Percentiles rank a stretch among this genome's conserved stretches.
Conservation (phyloP, 2,329 filamentous ascomycete species). For the Colletotrichum sp. region DNA sequence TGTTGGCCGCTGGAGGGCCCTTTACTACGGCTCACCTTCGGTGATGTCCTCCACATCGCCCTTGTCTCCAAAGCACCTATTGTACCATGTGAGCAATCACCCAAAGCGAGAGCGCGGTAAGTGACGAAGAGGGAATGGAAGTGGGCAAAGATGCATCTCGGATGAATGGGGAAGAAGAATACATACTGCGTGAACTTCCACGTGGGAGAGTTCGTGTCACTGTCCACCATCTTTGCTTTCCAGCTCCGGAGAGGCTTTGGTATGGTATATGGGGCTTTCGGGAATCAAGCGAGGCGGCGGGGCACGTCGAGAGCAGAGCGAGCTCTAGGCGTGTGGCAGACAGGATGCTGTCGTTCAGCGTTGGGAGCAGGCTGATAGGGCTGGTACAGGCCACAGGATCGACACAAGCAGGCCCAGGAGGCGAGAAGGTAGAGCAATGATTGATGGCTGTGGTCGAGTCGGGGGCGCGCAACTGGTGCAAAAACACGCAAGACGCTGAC, state of each 20-base stretch:
- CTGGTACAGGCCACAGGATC: not conserved
- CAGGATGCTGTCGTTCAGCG: not conserved
- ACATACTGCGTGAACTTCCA: slow-evolving; percentile 99
- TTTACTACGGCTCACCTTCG: slow-evolving; percentile 68
- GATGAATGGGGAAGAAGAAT: slow-evolving; percentile 10
- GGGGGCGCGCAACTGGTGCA: not conserved
- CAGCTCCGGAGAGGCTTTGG: not conserved
- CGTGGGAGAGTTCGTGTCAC: slow-evolving; percentile 90
- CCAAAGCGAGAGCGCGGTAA: not conserved
- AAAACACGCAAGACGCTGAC: slow-evolving; percentile 6
- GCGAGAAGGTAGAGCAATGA: not conserved
- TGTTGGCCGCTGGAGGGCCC: not conserved
- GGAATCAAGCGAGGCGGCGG: slow-evolving; percentile 1
- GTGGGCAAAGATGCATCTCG: not conserved
- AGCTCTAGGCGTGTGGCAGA: not conserved
- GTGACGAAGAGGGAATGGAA: not conserved
- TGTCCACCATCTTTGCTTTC: slow-evolving; percentile 86
- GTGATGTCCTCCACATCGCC: slow-evolving; percentile 99
- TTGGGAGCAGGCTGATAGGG: not conserved
- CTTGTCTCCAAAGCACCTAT: slow-evolving; percentile 98
- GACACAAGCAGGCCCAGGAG: not conserved
- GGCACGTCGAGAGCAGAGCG: slow-evolving; percentile 2
- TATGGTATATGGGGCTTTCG: not conserved
- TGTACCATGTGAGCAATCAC: slow-evolving; percentile 30
- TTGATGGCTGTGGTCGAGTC: not conserved